These are phyloP conservation scores for Nyssa sinensis DNA, from an alignment of 148 eudicot species.

Conservation along the genomic window DNA sequence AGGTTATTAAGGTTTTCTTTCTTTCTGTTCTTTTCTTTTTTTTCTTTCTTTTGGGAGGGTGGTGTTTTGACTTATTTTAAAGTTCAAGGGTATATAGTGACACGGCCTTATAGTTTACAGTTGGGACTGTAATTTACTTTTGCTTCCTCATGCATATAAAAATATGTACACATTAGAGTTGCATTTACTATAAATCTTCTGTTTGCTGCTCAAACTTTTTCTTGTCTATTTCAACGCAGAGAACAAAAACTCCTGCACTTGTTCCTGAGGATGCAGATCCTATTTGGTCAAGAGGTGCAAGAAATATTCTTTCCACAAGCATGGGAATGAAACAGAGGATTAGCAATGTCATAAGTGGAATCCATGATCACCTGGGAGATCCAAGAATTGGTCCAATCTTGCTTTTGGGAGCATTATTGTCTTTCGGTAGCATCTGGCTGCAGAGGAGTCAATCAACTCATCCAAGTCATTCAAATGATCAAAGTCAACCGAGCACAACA, in stretches of 20 bases:
- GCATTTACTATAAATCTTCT: neutral
- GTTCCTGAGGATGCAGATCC: conserved; percentile 71
- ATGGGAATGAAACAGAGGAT: conserved; percentile 47
- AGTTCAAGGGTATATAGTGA: no score
- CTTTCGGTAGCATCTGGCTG: conserved; percentile 76
- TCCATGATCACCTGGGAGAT: conserved; percentile 45
- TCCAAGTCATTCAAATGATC: conserved; percentile 30
- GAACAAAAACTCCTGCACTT: conserved; percentile 72
- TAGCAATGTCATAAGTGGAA: conserved; percentile 25
- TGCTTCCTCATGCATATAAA: no score
- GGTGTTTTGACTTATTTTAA: no score
- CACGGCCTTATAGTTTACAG: no score
- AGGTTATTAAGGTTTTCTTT: no score
- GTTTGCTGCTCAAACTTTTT: conserved; percentile 4
- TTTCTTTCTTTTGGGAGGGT: no score
- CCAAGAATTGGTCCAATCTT: conserved; percentile 80
- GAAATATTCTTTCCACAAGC: conserved; percentile 50
- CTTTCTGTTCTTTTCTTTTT: no score
- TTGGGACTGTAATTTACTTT: no score
- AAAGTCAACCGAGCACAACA: conserved; percentile 34
- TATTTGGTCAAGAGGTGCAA: conserved; percentile 57
- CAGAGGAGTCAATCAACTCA: conserved; percentile 49
- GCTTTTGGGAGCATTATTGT: conserved; percentile 79
- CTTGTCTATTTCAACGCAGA: conserved; percentile 39
- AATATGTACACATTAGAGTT: no score